Conservation (phyloP, 1,284 basidiomycete genomes). For the Kalmanozyma brasiliensis region DNA sequence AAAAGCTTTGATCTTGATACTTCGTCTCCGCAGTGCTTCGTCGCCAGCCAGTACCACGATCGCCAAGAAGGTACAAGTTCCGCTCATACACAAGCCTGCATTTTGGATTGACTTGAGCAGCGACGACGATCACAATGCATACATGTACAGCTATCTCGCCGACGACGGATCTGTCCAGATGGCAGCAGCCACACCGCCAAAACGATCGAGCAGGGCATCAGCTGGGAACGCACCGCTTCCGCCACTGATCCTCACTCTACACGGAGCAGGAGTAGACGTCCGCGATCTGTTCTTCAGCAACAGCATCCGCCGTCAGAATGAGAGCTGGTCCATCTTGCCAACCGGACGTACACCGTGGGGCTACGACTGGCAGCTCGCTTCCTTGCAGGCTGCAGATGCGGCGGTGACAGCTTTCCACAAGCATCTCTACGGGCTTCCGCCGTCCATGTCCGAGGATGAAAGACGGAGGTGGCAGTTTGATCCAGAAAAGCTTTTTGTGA, state of each 20-base stretch:
- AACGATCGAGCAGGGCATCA: background rate
- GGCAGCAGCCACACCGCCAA: constrained; percentile 47
- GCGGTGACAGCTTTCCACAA: constrained; percentile 72
- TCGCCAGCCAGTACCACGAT: background rate
- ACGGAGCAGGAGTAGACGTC: constrained; percentile 81
- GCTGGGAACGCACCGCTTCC: constrained; percentile 2
- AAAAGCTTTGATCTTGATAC: background rate
- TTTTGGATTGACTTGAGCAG: constrained; percentile 25
- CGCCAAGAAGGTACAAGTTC: constrained; percentile 9
- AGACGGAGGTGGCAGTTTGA: constrained; percentile 28
- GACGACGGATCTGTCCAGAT: constrained; percentile 14
- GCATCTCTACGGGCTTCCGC: constrained; percentile 25
- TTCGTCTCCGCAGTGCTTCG: background rate
- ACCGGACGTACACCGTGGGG: constrained; percentile 75
- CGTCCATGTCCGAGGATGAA: constrained; percentile 15
- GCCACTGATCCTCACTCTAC: constrained; percentile 78
- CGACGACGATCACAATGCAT: constrained; percentile 20
- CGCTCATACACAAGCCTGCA: constrained; percentile 14
- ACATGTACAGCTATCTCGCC: constrained; percentile 34
- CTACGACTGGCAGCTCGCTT: constrained; percentile 84
- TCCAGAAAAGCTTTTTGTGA: constrained; percentile 72
- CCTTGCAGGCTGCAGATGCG: constrained; percentile 75
- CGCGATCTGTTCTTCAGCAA: constrained; percentile 67
- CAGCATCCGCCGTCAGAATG: constrained; percentile 73
- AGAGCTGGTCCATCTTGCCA: constrained; percentile 79